A percentile compares a stretch with the other conserved stretches of the same genome.
phyloP scores from a whole-genome alignment of 176 grass and related monocot genomes.

The Metroxylon sagu region DNA sequence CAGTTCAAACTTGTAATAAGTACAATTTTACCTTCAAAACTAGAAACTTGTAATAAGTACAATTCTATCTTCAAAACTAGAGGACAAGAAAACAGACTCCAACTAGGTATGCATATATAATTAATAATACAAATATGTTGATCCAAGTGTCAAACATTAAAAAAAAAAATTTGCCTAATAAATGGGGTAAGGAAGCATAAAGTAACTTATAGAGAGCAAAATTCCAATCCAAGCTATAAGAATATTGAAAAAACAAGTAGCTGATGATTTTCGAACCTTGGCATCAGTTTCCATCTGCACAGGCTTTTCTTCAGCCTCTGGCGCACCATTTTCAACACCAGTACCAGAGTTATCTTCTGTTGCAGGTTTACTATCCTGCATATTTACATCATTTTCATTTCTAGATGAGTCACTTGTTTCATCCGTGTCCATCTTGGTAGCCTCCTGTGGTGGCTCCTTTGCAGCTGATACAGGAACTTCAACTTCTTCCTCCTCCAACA shows the following conservation, averaged over 20 bases:
- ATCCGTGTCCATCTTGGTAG: slow-evolving; percentile 60
- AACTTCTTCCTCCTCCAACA: slow-evolving; percentile 73
- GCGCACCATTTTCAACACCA: slow-evolving; percentile 57
- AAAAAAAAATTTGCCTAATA: too few species aligned
- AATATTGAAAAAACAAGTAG: neutral
- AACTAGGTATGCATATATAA: too few species aligned
- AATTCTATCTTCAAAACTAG: too few species aligned
- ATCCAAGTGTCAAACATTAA: too few species aligned
- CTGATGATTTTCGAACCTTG: slow-evolving; percentile 36
- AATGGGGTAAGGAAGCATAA: too few species aligned
- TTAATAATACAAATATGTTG: too few species aligned
- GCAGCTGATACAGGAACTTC: slow-evolving; percentile 51
- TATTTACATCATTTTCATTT: slow-evolving; percentile 39
- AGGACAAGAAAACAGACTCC: too few species aligned
- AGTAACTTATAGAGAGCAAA: too few species aligned
- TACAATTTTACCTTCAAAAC: too few species aligned
- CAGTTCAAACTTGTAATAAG: too few species aligned
- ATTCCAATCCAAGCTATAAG: neutral
- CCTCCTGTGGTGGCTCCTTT: slow-evolving; percentile 22
- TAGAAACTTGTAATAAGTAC: too few species aligned
- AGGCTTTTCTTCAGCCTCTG: slow-evolving; percentile 49
- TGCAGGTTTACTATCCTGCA: slow-evolving; percentile 51
- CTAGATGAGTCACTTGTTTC: slow-evolving; percentile 33
- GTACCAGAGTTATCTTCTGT: slow-evolving; percentile 21
- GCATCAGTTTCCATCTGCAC: slow-evolving; percentile 83